Percentiles rank a stretch among this genome's conserved stretches.
Conservation (phyloP, 129 eudicot species). For the Saussurea involucrata region DNA sequence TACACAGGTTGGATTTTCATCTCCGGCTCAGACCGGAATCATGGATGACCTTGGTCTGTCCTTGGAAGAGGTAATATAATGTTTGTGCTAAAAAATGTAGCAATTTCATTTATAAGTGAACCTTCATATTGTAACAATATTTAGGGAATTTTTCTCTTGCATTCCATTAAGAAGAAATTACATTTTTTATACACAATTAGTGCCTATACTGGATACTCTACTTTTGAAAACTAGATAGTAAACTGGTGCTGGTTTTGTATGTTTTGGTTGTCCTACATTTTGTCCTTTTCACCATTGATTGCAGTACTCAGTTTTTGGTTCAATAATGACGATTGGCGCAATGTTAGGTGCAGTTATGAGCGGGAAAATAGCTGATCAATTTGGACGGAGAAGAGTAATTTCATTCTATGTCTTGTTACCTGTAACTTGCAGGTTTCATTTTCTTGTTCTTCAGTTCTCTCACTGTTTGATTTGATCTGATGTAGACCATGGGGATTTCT, state of each 20-base stretch:
- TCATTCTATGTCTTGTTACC: neutral
- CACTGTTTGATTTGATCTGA: neutral
- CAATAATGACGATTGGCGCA: constrained; percentile 87
- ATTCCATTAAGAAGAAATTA: no score
- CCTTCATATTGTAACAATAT: no score
- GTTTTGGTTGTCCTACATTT: neutral
- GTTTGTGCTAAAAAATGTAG: neutral
- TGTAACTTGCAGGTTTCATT: neutral
- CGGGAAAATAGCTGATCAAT: constrained; percentile 75
- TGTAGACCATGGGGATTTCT: constrained; percentile 84
- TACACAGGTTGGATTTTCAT: constrained; percentile 75
- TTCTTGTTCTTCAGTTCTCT: neutral
- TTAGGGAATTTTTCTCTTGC: neutral
- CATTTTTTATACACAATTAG: neutral
- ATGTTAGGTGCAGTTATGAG: constrained; percentile 77
- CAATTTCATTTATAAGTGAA: no score
- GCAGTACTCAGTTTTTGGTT: constrained; percentile 91
- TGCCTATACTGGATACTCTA: neutral
- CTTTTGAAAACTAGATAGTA: neutral
- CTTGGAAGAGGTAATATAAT: constrained; percentile 57
- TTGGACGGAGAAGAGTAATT: constrained; percentile 80
- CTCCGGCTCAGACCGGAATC: constrained; percentile 83
- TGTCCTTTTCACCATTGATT: constrained; percentile 14
- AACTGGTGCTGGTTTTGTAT: neutral
- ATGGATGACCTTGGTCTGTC: constrained; percentile 72